A percentile compares a stretch with the other conserved stretches of the same genome.
Evolutionary conservation across 495 filamentous ascomycete genomes (phyloP).

Genomic region (Penicillium salamii): DNA sequence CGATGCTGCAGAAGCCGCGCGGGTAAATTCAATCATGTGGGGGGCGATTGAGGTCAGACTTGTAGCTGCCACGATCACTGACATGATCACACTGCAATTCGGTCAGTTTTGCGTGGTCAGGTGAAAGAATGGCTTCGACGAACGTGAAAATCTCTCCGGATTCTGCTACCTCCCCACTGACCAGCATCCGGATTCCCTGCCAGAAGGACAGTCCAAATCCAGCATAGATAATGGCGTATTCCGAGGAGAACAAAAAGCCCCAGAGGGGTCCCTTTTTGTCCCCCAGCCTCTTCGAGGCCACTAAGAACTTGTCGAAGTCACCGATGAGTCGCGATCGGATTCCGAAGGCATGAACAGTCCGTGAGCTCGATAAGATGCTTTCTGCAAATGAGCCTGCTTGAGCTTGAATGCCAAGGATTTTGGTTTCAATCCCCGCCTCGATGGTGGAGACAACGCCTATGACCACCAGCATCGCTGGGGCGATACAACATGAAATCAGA

Average conservation of each 20-base stretch:
- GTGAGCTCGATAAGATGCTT: slow-evolving; percentile 75
- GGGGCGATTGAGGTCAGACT: slow-evolving; percentile 19
- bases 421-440: slow-evolving; percentile 54
- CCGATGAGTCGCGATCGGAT: slow-evolving; percentile 69
- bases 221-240: slow-evolving; percentile 70
- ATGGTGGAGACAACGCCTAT: slow-evolving; percentile 46
- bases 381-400: slow-evolving; percentile 74
- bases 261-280: slow-evolving; percentile 57
- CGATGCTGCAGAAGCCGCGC: slow-evolving; percentile 32
- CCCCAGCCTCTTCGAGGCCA: slow-evolving; percentile 63
- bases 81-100: slow-evolving; percentile 3
- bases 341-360: slow-evolving; percentile 76
- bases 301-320: slow-evolving; percentile 54
- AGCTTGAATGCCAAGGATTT: slow-evolving; percentile 66
- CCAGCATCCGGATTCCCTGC: slow-evolving; percentile 71
- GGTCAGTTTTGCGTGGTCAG: neutral
- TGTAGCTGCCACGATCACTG: slow-evolving; percentile 17
- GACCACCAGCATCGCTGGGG: slow-evolving; percentile 57
- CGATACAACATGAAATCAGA: slow-evolving; percentile 63
- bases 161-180: slow-evolving; percentile 49
- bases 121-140: slow-evolving; percentile 13
- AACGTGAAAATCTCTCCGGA: slow-evolving; percentile 32
- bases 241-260: slow-evolving; percentile 64
- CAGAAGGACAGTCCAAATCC: slow-evolving; percentile 79
- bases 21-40: slow-evolving; percentile 27